These are phyloP conservation scores for Talaromyces piceae DNA, from an alignment of 2,329 filamentous ascomycete genomes.

Conservation along the genomic window DNA sequence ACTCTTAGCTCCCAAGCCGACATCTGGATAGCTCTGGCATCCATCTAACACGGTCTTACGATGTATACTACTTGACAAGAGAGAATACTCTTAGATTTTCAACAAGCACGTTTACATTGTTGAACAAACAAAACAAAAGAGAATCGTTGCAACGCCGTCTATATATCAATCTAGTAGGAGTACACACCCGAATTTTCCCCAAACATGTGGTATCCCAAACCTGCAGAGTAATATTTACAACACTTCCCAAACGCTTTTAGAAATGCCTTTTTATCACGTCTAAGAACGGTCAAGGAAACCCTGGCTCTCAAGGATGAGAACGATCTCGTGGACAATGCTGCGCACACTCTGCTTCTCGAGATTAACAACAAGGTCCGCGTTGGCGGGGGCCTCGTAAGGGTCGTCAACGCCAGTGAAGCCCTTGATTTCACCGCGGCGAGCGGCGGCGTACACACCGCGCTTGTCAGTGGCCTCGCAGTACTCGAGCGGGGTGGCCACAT, in stretches of 20 bases:
- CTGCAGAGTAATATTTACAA: neutral
- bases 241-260: neutral
- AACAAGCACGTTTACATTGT: neutral
- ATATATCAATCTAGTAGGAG: neutral
- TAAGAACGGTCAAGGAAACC: constrained; percentile 69
- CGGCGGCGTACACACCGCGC: constrained; percentile 77
- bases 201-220: neutral
- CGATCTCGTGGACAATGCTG: constrained; percentile 93
- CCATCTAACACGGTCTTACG: too few species aligned
- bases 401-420: constrained; percentile 98
- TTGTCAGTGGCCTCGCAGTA: constrained; percentile 93
- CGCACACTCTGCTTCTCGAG: constrained; percentile 78
- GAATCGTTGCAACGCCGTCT: neutral
- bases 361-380: constrained; percentile 80
- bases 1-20: too few species aligned
- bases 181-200: neutral
- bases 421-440: constrained; percentile 84
- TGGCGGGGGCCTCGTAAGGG: constrained; percentile 79
- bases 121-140: neutral
- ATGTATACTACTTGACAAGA: too few species aligned
- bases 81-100: too few species aligned
- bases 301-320: constrained; percentile 81
- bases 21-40: too few species aligned
- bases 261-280: neutral
- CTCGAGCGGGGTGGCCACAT: constrained; percentile 88